Percentiles rank a stretch among this genome's conserved stretches.
These are phyloP conservation scores for Tillandsia leiboldiana DNA, from an alignment of 176 grass and related monocot genomes.

Conservation along the genomic window DNA sequence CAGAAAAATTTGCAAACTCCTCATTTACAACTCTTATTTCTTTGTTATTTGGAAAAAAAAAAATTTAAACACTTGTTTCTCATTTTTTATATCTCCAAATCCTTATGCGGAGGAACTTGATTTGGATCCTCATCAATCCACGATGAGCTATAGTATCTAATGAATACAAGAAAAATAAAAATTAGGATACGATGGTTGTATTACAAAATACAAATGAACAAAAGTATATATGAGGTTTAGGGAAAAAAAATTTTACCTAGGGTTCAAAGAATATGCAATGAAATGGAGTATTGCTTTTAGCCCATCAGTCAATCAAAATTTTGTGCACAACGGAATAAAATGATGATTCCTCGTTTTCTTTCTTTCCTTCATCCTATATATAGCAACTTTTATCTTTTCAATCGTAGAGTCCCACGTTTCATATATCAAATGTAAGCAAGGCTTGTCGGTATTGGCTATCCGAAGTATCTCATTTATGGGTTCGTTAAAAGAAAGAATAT, in stretches of 20 bases:
- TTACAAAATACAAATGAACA: too few relatives aligned
- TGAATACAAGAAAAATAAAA: too few relatives aligned
- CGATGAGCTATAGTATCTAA: background rate
- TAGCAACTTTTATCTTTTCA: conserved; percentile 5
- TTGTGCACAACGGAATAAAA: too few relatives aligned
- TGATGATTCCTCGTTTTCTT: too few relatives aligned
- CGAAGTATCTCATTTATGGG: conserved; percentile 11
- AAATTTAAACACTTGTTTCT: conserved; percentile 17
- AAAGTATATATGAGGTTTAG: too few relatives aligned
- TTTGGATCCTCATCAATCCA: conserved; percentile 11
- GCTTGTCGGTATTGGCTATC: background rate
- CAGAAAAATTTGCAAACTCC: conserved; percentile 13
- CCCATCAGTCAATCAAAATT: too few relatives aligned
- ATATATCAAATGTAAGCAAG: conserved; percentile 7
- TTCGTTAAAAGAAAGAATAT: background rate
- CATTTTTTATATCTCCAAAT: background rate
- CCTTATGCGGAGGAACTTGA: too few relatives aligned
- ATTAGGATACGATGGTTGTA: too few relatives aligned
- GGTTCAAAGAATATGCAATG: conserved; percentile 14
- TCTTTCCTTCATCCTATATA: conserved; percentile 10
- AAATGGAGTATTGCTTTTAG: conserved; percentile 1
- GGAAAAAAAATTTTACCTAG: background rate
- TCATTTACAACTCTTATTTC: background rate
- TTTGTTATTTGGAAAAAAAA: background rate
- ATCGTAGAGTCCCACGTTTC: conserved; percentile 15